Percentiles rank a stretch among this genome's conserved stretches.
These are phyloP conservation scores for Aspergillus chevalieri DNA, from an alignment of 2,329 filamentous ascomycete species.

Conservation along the genomic window DNA sequence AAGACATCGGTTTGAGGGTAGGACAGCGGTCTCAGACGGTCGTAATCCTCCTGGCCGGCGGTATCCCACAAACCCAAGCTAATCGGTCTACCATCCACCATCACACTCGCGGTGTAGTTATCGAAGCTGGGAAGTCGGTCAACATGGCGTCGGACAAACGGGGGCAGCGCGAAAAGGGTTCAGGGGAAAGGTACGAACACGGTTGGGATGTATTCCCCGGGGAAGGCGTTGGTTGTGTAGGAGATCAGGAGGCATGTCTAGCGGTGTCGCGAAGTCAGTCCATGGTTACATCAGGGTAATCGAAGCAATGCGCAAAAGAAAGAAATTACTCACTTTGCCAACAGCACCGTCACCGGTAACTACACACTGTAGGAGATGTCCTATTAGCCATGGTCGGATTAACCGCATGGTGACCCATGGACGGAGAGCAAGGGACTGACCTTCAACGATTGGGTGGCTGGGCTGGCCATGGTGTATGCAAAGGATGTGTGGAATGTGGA, in stretches of 20 bases:
- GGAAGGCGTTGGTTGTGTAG: slow-evolving; percentile 98
- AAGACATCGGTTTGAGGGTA: slow-evolving; percentile 99
- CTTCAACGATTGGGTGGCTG: slow-evolving; percentile 86
- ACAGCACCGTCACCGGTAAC: slow-evolving; percentile 99
- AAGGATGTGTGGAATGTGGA: slow-evolving; percentile 1
- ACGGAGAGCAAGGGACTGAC: slow-evolving; percentile 44
- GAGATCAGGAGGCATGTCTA: slow-evolving; percentile 98
- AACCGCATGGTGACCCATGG: slow-evolving; percentile 6
- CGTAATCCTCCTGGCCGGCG: slow-evolving; percentile 97
- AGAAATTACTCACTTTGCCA: slow-evolving; percentile 68
- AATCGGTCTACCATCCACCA: slow-evolving; percentile 97
- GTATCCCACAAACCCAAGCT: slow-evolving; percentile 98
- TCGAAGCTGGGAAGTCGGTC: slow-evolving; percentile 63
- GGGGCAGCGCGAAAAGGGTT: slow-evolving; percentile 2
- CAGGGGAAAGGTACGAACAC: slow-evolving; percentile 47
- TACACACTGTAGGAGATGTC: slow-evolving; percentile 64
- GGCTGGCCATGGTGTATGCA: slow-evolving; percentile 59
- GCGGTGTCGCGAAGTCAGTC: background rate
- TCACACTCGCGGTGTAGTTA: slow-evolving; percentile 98
- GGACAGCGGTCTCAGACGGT: slow-evolving; percentile 85
- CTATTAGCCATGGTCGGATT: slow-evolving; percentile 30
- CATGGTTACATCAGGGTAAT: background rate
- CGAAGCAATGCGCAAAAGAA: slow-evolving; percentile 3
- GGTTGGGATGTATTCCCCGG: slow-evolving; percentile 99
- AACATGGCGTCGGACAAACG: slow-evolving; percentile 8